These are phyloP conservation scores for Emergomyces orientalis DNA, from an alignment of 2,329 filamentous ascomycete species.

Conservation along the genomic window DNA sequence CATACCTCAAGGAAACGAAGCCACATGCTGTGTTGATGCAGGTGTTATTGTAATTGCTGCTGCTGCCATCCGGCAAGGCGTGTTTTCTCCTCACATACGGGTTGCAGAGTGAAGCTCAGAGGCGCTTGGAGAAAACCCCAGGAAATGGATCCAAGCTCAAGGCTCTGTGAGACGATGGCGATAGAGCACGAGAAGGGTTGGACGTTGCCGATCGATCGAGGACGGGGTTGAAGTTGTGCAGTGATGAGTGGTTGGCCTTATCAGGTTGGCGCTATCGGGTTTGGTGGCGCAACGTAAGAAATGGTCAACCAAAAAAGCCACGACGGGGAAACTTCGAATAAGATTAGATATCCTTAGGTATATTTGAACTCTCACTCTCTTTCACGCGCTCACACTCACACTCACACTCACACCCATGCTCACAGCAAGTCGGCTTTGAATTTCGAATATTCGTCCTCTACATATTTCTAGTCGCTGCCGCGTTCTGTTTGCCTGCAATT, in stretches of 20 bases:
- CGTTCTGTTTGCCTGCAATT: background rate
- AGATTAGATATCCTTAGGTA: background rate
- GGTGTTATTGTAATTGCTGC: background rate
- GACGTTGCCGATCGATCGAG: background rate
- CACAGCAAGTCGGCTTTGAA: background rate
- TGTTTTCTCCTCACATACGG: background rate
- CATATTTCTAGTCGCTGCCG: background rate
- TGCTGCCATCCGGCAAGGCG: conserved; percentile 12
- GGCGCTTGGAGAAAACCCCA: background rate
- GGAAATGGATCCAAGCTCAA: background rate
- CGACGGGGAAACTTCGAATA: background rate
- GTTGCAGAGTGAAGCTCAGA: background rate
- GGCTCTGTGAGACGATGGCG: background rate
- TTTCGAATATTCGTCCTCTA: background rate
- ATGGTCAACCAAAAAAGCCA: background rate
- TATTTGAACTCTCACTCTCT: background rate
- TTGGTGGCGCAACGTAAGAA: background rate
- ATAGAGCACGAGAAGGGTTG: background rate
- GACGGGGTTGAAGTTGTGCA: no score
- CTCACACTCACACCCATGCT: background rate
- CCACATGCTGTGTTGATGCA: conserved; percentile 15
- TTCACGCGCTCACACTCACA: background rate
- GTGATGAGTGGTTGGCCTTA: background rate
- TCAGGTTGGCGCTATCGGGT: background rate
- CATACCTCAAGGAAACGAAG: conserved; percentile 30